Conservation (phyloP, 2,329 filamentous ascomycete species). For the Spiromastix sp. region DNA sequence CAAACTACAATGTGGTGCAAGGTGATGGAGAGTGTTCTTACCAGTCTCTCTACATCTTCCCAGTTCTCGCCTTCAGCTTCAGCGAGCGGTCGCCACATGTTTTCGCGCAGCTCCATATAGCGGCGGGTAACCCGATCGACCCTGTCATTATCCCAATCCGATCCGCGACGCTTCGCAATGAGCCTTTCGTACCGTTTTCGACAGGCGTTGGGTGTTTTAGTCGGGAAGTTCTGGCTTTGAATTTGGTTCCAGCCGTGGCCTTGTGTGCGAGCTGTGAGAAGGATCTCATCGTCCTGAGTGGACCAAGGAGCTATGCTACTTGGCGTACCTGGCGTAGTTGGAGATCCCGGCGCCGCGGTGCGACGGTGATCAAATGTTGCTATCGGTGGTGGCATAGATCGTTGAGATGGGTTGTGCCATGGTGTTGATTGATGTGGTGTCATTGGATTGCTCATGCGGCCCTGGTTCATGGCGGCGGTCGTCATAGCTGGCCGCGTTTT, state of each 20-base stretch:
- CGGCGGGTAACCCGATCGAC: constrained; percentile 63
- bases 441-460: not conserved
- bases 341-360: constrained; percentile 1
- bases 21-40: constrained; percentile 30
- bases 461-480: not conserved
- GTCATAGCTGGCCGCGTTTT: constrained; percentile 2
- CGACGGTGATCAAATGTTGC: constrained; percentile 19
- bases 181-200: constrained; percentile 80
- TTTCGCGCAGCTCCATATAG: constrained; percentile 68
- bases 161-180: constrained; percentile 60
- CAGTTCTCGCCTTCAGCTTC: constrained; percentile 47
- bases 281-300: constrained; percentile 60
- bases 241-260: constrained; percentile 80
- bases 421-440: not conserved
- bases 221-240: constrained; percentile 62
- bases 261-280: constrained; percentile 60
- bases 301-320: constrained; percentile 45
- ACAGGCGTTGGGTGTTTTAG: constrained; percentile 71
- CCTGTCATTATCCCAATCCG: constrained; percentile 70
- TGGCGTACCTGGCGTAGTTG: constrained; percentile 6
- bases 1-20: not conserved
- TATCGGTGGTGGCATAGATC: constrained; percentile 4
- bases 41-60: constrained; percentile 71
- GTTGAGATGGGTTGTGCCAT: not conserved
- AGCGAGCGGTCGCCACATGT: constrained; percentile 71